phyloP scores from a whole-genome alignment of 2,329 filamentous ascomycete genomes.

The Alternaria infectoria region DNA sequence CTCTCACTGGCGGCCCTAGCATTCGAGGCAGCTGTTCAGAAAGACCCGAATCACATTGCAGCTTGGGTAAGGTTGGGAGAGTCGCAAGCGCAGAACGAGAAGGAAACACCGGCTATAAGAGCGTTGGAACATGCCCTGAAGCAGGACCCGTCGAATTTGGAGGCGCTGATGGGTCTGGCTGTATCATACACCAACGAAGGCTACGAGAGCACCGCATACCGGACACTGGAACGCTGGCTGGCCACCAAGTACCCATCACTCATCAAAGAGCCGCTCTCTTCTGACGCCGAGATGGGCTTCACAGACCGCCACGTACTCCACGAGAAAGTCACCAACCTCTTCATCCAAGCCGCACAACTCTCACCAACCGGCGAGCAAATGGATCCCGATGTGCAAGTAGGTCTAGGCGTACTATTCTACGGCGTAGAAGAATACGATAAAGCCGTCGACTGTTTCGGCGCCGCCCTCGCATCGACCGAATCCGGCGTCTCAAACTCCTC shows the following conservation, averaged over 20 bases:
- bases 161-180: constrained; percentile 91
- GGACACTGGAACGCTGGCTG: constrained; percentile 94
- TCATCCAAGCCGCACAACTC: constrained; percentile 90
- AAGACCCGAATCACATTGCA: constrained; percentile 83
- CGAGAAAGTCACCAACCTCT: constrained; percentile 86
- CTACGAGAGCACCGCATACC: constrained; percentile 95
- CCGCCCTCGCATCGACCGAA: constrained; percentile 85
- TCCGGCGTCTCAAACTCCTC: constrained; percentile 82
- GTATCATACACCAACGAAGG: constrained; percentile 99
- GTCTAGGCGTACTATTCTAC: constrained; percentile 95
- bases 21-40: constrained; percentile 94
- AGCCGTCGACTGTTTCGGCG: constrained; percentile 96
- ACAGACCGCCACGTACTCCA: constrained; percentile 90
- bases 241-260: constrained; percentile 92
- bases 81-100: constrained; percentile 97
- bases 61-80: constrained; percentile 93
- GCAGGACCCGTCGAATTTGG: constrained; percentile 83
- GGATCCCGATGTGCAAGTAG: constrained; percentile 98
- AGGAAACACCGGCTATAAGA: constrained; percentile 93
- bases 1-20: constrained; percentile 90
- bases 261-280: constrained; percentile 73
- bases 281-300: constrained; percentile 85
- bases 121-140: constrained; percentile 91
- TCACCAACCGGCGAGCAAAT: constrained; percentile 92
- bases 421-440: constrained; percentile 98